These are phyloP conservation scores for Hyaloperonospora brassicae DNA, from an alignment of 352 stramenopile species.

Conservation along the genomic window DNA sequence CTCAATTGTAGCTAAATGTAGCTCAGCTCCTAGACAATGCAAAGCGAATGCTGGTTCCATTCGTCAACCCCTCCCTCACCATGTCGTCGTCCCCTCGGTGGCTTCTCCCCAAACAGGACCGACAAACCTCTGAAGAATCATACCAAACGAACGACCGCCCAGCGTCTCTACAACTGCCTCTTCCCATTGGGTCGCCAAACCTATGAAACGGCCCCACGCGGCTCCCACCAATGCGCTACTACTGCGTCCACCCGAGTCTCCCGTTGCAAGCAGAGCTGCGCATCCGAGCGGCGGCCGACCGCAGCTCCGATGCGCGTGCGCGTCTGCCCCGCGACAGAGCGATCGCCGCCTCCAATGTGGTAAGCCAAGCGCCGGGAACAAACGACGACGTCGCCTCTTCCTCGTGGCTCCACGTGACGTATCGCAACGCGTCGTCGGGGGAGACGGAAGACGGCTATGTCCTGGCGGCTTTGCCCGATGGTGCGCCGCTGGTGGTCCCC, in stretches of 20 bases:
- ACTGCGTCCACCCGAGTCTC: slow-evolving; percentile 50
- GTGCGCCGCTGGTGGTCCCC: slow-evolving; percentile 33
- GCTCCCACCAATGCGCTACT: slow-evolving; percentile 55
- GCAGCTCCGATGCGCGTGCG: slow-evolving; percentile 28
- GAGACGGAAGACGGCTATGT: slow-evolving; percentile 38
- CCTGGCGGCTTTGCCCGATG: slow-evolving; percentile 43
- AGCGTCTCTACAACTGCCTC: no score
- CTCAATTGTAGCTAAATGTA: no score
- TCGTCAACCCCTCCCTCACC: no score
- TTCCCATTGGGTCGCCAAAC: no score
- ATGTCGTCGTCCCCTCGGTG: no score
- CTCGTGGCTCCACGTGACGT: slow-evolving; percentile 49
- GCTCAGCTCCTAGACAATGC: no score
- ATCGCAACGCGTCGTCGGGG: slow-evolving; percentile 24
- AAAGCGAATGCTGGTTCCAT: no score
- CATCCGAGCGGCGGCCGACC: slow-evolving; percentile 48
- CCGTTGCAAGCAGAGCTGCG: slow-evolving; percentile 53
- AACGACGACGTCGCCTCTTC: slow-evolving; percentile 9
- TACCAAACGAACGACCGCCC: no score
- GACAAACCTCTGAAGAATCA: no score
- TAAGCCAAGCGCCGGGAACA: slow-evolving; percentile 28
- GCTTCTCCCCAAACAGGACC: no score
- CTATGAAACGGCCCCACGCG: no score
- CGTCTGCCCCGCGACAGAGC: slow-evolving; percentile 47
- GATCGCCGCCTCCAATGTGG: slow-evolving; percentile 27